phyloP scores from a whole-genome alignment of 192 early-diverging fungal genomes.

The Backusella westeae region DNA sequence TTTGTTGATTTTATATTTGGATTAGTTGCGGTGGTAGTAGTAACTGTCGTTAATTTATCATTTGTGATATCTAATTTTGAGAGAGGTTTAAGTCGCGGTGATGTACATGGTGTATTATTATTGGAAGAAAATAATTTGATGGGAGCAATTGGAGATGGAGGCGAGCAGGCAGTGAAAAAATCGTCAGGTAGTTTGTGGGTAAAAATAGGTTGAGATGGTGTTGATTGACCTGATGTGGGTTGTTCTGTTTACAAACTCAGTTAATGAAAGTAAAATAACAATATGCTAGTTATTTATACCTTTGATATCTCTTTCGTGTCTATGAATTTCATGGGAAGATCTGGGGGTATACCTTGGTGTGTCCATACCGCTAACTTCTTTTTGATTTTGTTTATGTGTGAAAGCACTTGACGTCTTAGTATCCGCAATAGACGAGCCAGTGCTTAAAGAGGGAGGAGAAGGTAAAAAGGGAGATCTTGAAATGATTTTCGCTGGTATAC shows the following conservation, averaged over 20 bases:
- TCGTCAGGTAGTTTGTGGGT: conserved; percentile 2
- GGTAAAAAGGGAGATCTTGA: neutral
- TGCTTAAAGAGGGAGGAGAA: neutral
- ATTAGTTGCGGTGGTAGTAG: neutral
- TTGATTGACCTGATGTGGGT: neutral
- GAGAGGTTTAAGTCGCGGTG: conserved; percentile 2
- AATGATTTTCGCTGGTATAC: neutral
- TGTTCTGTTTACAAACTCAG: neutral
- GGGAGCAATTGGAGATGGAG: neutral
- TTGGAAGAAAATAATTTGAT: neutral
- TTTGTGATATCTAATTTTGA: neutral
- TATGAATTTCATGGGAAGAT: neutral
- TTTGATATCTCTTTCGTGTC: neutral
- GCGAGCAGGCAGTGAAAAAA: conserved; percentile 11
- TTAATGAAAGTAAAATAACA: neutral
- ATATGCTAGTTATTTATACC: neutral
- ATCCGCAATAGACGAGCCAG: neutral
- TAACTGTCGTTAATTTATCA: neutral
- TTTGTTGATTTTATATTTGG: neutral
- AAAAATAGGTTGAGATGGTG: neutral
- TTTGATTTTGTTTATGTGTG: neutral
- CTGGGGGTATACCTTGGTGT: neutral
- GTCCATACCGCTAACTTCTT: neutral
- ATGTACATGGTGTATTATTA: neutral
- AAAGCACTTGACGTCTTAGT: neutral